Conservation (phyloP, 108 stramenopile species). For the Skeletonema marinoi region DNA sequence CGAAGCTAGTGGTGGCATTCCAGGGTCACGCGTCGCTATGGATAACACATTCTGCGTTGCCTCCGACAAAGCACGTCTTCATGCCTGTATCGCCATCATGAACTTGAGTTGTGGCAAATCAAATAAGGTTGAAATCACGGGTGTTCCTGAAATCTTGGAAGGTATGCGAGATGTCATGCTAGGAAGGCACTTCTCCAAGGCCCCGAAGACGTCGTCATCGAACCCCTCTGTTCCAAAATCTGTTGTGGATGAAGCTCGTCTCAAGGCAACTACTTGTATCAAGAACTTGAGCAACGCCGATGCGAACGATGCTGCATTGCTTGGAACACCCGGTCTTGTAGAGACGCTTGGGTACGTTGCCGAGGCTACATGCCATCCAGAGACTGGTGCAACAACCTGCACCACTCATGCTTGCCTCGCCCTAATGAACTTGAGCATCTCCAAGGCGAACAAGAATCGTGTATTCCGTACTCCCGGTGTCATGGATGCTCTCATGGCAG, state of each 20-base stretch:
- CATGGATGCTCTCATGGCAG: slow-evolving; percentile 91
- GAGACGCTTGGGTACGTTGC: slow-evolving; percentile 84
- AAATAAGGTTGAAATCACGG: slow-evolving; percentile 89
- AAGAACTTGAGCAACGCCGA: slow-evolving; percentile 91
- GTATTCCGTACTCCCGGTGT: slow-evolving; percentile 88
- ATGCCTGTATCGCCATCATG: slow-evolving; percentile 93
- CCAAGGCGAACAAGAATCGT: slow-evolving; percentile 87
- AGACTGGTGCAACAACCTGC: slow-evolving; percentile 79
- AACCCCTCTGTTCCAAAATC: slow-evolving; percentile 5
- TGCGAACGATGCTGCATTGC: slow-evolving; percentile 83
- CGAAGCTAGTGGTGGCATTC: slow-evolving; percentile 13
- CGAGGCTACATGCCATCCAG: slow-evolving; percentile 66
- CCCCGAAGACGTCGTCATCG: slow-evolving; percentile 15
- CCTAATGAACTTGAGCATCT: slow-evolving; percentile 87
- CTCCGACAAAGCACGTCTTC: slow-evolving; percentile 80
- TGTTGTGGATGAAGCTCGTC: slow-evolving; percentile 74
- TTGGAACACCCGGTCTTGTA: slow-evolving; percentile 81
- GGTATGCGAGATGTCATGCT: slow-evolving; percentile 91
- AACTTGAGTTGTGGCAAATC: slow-evolving; percentile 90
- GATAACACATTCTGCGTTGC: slow-evolving; percentile 57
- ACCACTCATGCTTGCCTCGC: slow-evolving; percentile 90
- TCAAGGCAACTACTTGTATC: slow-evolving; percentile 91
- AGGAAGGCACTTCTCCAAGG: slow-evolving; percentile 19
- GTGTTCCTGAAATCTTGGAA: slow-evolving; percentile 71
- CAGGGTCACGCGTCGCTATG: slow-evolving; percentile 34